A percentile compares a stretch with the other conserved stretches of the same genome.
Evolutionary conservation across 2,329 filamentous ascomycete genomes (phyloP).

Genomic region (Aplosporella prunicola): DNA sequence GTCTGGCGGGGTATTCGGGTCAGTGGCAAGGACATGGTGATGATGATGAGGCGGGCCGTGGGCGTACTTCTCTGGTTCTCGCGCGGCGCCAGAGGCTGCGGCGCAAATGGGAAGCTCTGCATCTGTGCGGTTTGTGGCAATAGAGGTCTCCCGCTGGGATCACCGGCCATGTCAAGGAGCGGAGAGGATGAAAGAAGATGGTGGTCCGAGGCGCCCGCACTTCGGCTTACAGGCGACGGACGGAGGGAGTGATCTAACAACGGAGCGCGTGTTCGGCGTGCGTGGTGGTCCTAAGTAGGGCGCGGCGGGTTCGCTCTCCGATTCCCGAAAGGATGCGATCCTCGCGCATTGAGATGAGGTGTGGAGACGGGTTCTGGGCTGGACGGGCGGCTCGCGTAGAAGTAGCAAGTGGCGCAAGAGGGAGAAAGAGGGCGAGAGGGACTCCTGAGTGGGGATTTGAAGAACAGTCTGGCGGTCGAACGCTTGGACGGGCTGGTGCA

Average conservation of each 20-base stretch:
- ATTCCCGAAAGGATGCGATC: slow-evolving; percentile 9
- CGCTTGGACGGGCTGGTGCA: slow-evolving; percentile 9
- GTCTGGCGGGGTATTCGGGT: slow-evolving; percentile 45
- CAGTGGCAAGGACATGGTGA: slow-evolving; percentile 6
- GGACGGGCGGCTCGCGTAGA: slow-evolving; percentile 8
- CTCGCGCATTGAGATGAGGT: slow-evolving; percentile 12
- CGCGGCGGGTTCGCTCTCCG: slow-evolving; percentile 10
- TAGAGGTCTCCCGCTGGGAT: slow-evolving; percentile 52
- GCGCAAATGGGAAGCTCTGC: slow-evolving; percentile 68
- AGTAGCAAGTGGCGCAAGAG: slow-evolving; percentile 8
- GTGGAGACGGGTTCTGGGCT: slow-evolving; percentile 10
- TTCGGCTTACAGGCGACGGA: slow-evolving; percentile 9
- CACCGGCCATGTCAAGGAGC: slow-evolving; percentile 47
- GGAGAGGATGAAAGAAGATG: slow-evolving; percentile 8
- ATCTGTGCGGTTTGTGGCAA: slow-evolving; percentile 60
- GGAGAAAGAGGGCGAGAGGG: background rate
- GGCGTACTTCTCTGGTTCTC: slow-evolving; percentile 77
- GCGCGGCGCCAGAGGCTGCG: slow-evolving; percentile 52
- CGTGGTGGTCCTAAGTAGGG: slow-evolving; percentile 10
- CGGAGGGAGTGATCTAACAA: slow-evolving; percentile 4
- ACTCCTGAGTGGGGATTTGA: slow-evolving; percentile 11
- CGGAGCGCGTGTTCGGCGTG: slow-evolving; percentile 2
- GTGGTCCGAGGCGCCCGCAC: slow-evolving; percentile 6
- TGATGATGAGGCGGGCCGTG: slow-evolving; percentile 3
- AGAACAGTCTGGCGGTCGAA: slow-evolving; percentile 11